These are phyloP conservation scores for Codiaeum variegatum DNA, from an alignment of 441 rosid genomes.

Conservation along the genomic window DNA sequence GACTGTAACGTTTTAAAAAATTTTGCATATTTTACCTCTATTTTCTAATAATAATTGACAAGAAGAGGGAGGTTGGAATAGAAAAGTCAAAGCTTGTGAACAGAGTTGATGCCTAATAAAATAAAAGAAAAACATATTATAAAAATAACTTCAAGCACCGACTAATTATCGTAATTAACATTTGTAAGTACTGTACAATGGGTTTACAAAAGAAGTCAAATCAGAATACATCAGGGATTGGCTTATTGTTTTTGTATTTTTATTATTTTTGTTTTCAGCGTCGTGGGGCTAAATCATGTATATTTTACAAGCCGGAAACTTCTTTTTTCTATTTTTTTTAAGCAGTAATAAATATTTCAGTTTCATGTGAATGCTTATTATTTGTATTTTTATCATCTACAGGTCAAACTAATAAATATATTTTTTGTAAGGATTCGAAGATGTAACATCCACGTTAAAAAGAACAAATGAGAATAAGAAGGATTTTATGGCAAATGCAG, in stretches of 20 bases:
- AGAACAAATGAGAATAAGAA: not conserved
- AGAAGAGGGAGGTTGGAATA: not conserved
- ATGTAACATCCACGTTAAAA: constrained; percentile 18
- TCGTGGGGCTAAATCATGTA: constrained; percentile 6
- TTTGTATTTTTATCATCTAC: constrained; percentile 8
- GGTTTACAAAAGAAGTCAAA: constrained; percentile 17
- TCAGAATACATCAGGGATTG: constrained; percentile 15
- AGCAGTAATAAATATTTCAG: not conserved
- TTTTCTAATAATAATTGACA: not conserved
- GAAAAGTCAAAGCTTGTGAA: constrained; percentile 11
- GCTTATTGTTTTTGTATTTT: constrained; percentile 11
- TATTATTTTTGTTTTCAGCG: constrained; percentile 7
- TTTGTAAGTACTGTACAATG: not conserved
- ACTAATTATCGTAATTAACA: constrained; percentile 8
- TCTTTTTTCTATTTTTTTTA: too few relatives aligned
- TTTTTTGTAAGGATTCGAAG: constrained; percentile 18
- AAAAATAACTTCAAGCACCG: constrained; percentile 13
- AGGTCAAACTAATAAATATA: constrained; percentile 23
- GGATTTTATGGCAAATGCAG: not conserved
- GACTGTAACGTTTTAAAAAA: not conserved
- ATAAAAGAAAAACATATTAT: not conserved
- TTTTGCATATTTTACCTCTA: not conserved
- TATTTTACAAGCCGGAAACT: constrained; percentile 5
- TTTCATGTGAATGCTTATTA: not conserved
- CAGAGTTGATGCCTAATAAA: constrained; percentile 1